phyloP scores from a whole-genome alignment of 257 asterid genomes.

The Linderniella brevidens region DNA sequence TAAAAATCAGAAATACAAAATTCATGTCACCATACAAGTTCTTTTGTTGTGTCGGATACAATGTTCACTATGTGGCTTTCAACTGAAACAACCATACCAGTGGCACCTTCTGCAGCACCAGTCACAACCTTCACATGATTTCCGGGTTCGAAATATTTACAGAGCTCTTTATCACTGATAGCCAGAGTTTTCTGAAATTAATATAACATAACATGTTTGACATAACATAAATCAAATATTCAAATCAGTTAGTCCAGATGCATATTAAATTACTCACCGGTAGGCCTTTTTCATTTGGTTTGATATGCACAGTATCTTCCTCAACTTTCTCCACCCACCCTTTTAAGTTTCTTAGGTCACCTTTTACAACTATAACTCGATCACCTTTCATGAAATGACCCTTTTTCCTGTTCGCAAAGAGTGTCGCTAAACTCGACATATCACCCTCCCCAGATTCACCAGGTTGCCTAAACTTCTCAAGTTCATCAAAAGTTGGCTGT shows the following conservation, averaged over 20 bases:
- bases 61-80: conserved; percentile 91
- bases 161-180: conserved; percentile 67
- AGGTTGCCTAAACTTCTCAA: conserved; percentile 84
- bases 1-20: conserved; percentile 1
- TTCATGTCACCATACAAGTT: conserved; percentile 36
- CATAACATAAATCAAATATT: no score
- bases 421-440: conserved; percentile 64
- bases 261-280: conserved; percentile 26
- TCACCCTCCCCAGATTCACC: conserved; percentile 75
- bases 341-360: conserved; percentile 77
- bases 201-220: neutral
- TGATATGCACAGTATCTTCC: conserved; percentile 88
- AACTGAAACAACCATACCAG: conserved; percentile 96
- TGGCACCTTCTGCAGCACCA: conserved; percentile 93
- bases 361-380: conserved; percentile 77
- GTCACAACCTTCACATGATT: conserved; percentile 86
- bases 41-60: conserved; percentile 93
- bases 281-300: conserved; percentile 67
- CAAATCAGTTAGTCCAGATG: no score
- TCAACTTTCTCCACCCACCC: conserved; percentile 94
- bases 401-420: conserved; percentile 75
- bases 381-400: conserved; percentile 98
- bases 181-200: conserved; percentile 60
- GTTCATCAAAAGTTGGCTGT: conserved; percentile 92
- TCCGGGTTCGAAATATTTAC: conserved; percentile 93